Percentiles rank a stretch among this genome's conserved stretches.
phyloP scores from a whole-genome alignment of 1,284 basidiomycete genomes.

The Flammula alnicola region DNA sequence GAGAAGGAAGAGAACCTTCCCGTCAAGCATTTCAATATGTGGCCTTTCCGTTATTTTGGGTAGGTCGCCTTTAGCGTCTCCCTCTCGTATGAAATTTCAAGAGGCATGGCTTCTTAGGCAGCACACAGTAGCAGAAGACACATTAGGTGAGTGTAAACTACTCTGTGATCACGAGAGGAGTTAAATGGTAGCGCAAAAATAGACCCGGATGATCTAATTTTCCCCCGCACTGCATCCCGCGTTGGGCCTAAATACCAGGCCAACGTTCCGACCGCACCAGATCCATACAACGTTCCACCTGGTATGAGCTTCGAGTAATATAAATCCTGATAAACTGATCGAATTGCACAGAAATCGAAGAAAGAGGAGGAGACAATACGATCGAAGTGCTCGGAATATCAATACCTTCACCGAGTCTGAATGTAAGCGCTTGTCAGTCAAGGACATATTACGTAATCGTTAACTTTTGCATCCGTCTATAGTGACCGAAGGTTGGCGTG shows the following conservation, averaged over 20 bases:
- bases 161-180: neutral
- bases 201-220: constrained; percentile 95
- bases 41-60: constrained; percentile 98
- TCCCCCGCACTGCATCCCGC: constrained; percentile 88
- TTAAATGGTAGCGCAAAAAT: constrained; percentile 9
- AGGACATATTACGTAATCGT: constrained; percentile 27
- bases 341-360: constrained; percentile 48
- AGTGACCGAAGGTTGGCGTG: constrained; percentile 60
- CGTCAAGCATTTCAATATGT: constrained; percentile 87
- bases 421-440: constrained; percentile 45
- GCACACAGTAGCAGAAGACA: constrained; percentile 90
- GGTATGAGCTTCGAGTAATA: constrained; percentile 35
- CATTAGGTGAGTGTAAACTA: constrained; percentile 64
- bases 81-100: constrained; percentile 17
- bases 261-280: constrained; percentile 54
- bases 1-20: constrained; percentile 79
- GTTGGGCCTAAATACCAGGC: constrained; percentile 89
- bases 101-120: constrained; percentile 51
- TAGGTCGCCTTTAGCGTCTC: constrained; percentile 41
- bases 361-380: constrained; percentile 77
- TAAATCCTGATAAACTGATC: neutral
- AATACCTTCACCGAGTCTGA: constrained; percentile 65
- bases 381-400: constrained; percentile 68
- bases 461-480: constrained; percentile 23
- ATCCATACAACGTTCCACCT: constrained; percentile 45